A percentile compares a stretch with the other conserved stretches of the same genome.
Conservation (phyloP, 2,329 filamentous ascomycete species). For the Cladobotryum mycophilum region DNA sequence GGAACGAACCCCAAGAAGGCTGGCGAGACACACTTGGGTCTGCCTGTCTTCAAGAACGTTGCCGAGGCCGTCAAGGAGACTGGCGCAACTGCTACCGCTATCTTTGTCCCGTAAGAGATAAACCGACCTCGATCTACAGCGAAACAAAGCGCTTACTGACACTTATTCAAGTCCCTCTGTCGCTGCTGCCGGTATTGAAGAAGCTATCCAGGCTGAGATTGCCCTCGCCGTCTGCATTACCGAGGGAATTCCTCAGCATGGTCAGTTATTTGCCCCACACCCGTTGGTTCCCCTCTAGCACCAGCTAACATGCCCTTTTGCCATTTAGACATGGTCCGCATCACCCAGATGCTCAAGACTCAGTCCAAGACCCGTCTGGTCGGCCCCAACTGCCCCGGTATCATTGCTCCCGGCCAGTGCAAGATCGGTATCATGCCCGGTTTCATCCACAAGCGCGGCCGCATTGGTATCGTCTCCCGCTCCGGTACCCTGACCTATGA, state of each 20-base stretch:
- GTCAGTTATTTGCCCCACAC: slow-evolving; percentile 43
- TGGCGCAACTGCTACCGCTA: slow-evolving; percentile 82
- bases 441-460: slow-evolving; percentile 99
- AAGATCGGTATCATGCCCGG: slow-evolving; percentile 99
- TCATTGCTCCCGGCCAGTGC: slow-evolving; percentile 93
- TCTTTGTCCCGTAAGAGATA: slow-evolving; percentile 80
- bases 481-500: slow-evolving; percentile 99
- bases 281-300: slow-evolving; percentile 1
- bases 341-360: slow-evolving; percentile 95
- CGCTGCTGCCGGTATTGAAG: slow-evolving; percentile 91
- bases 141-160: neutral
- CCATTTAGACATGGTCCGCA: slow-evolving; percentile 95
- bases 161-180: slow-evolving; percentile 66
- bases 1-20: slow-evolving; percentile 99
- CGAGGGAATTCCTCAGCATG: slow-evolving; percentile 95
- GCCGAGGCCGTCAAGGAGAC: slow-evolving; percentile 83
- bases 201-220: slow-evolving; percentile 88
- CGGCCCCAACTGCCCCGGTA: slow-evolving; percentile 95
- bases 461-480: slow-evolving; percentile 96
- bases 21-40: slow-evolving; percentile 78
- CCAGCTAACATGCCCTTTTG: slow-evolving; percentile 11
- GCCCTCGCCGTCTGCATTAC: slow-evolving; percentile 96
- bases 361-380: slow-evolving; percentile 96
- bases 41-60: slow-evolving; percentile 89
- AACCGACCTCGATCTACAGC: neutral